Percentiles rank a stretch among this genome's conserved stretches.
Conservation (phyloP, 176 grass and related monocot species). For the Tillandsia fasciculata region DNA sequence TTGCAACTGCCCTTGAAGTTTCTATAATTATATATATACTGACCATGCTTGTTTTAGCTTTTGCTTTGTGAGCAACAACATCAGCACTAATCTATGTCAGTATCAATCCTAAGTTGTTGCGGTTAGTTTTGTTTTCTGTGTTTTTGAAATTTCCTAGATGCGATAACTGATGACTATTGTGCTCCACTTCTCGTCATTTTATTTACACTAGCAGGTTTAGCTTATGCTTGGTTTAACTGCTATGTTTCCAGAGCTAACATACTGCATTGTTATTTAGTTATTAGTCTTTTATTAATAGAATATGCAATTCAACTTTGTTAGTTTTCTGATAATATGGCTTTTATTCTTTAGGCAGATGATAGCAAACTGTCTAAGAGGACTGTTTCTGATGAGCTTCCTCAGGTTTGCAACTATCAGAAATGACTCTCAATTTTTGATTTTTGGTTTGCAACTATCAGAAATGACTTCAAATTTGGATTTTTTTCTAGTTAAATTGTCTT, state of each 20-base stretch:
- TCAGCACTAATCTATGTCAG: too few species aligned
- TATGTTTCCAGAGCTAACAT: too few species aligned
- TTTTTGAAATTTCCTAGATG: too few species aligned
- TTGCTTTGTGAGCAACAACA: too few species aligned
- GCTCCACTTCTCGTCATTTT: too few species aligned
- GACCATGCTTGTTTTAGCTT: too few species aligned
- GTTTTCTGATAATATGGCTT: constrained; percentile 8
- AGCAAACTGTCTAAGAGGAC: constrained; percentile 79
- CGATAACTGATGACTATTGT: too few species aligned
- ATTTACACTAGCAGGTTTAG: too few species aligned
- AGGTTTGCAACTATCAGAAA: constrained; percentile 21
- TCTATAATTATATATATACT: background rate
- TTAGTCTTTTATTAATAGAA: background rate
- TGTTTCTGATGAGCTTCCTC: constrained; percentile 68
- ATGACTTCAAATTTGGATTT: constrained; percentile 5
- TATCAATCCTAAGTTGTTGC: too few species aligned
- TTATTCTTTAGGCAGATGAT: constrained; percentile 54
- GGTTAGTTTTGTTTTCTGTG: too few species aligned
- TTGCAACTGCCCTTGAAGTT: background rate
- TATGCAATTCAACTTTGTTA: background rate
- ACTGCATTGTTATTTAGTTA: too few species aligned
- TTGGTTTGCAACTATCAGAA: constrained; percentile 1
- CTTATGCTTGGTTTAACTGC: background rate
- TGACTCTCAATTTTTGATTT: constrained; percentile 14
- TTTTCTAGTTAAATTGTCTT: background rate